phyloP scores from a whole-genome alignment of 345 rosid species.

The Brassica rapa region DNA sequence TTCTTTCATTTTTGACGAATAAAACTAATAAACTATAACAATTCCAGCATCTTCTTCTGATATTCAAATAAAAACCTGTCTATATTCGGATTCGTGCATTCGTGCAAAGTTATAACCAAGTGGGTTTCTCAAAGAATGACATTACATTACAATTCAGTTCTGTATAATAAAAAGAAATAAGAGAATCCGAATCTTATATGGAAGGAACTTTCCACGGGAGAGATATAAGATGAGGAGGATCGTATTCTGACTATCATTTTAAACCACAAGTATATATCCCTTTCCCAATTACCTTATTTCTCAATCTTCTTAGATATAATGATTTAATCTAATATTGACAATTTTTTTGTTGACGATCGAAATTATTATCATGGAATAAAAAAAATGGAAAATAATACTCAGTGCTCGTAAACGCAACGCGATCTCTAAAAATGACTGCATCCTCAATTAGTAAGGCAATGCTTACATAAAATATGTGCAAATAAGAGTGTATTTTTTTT shows the following conservation, averaged over 20 bases:
- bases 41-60: background rate
- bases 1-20: constrained; percentile 22
- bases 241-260: constrained; percentile 33
- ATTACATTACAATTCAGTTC: background rate
- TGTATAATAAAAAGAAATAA: background rate
- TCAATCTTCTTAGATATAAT: constrained; percentile 20
- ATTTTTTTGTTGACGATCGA: background rate
- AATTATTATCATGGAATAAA: constrained; percentile 23
- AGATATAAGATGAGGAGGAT: constrained; percentile 28
- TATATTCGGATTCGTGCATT: constrained; percentile 31
- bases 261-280: constrained; percentile 21
- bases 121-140: constrained; percentile 16
- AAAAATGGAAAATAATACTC: background rate
- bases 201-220: constrained; percentile 18
- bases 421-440: constrained; percentile 3
- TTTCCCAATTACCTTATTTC: constrained; percentile 20
- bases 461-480: too few species aligned
- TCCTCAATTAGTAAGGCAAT: too few species aligned
- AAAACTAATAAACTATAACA: background rate
- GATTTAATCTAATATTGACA: background rate
- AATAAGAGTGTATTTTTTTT: too few species aligned
- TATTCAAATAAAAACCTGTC: constrained; percentile 26
- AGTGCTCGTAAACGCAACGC: constrained; percentile 39
- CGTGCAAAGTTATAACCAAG: constrained; percentile 22
- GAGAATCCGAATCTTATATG: constrained; percentile 21